phyloP scores from a whole-genome alignment of 306 rosid species.

The Parietaria judaica region DNA sequence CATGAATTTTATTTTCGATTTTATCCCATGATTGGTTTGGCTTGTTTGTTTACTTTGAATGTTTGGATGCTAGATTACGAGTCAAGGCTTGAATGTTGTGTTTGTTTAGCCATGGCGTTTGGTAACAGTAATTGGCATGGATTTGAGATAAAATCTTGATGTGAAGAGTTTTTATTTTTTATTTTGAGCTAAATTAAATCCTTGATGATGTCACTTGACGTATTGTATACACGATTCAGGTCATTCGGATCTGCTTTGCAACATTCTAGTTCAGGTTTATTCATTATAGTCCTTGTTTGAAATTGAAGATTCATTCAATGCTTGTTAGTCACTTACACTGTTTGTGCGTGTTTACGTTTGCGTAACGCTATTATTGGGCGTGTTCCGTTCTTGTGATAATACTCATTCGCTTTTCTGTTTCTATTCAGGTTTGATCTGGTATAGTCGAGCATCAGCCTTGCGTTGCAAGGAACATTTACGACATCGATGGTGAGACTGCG shows the following conservation, averaged over 20 bases:
- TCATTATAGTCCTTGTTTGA: background rate
- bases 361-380: background rate
- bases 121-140: conserved; percentile 8
- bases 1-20: conserved; percentile 11
- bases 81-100: conserved; percentile 10
- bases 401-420: conserved; percentile 7
- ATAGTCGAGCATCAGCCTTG: conserved; percentile 15
- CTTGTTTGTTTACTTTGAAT: conserved; percentile 15
- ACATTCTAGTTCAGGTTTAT: background rate
- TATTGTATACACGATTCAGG: background rate
- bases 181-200: background rate
- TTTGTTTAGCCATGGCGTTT: conserved; percentile 8
- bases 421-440: conserved; percentile 18
- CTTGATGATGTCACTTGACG: background rate
- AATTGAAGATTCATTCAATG: too few relatives aligned
- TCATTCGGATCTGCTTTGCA: background rate
- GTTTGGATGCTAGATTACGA: conserved; percentile 6
- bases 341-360: too few relatives aligned
- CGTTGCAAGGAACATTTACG: conserved; percentile 22
- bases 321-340: too few relatives aligned
- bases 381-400: conserved; percentile 3
- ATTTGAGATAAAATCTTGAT: background rate
- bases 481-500: conserved; percentile 82
- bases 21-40: conserved; percentile 16
- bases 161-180: background rate